Base-by-base conservation (phyloP, 1,139 yeast genomes). In the Taiozyma sp. region DNA sequence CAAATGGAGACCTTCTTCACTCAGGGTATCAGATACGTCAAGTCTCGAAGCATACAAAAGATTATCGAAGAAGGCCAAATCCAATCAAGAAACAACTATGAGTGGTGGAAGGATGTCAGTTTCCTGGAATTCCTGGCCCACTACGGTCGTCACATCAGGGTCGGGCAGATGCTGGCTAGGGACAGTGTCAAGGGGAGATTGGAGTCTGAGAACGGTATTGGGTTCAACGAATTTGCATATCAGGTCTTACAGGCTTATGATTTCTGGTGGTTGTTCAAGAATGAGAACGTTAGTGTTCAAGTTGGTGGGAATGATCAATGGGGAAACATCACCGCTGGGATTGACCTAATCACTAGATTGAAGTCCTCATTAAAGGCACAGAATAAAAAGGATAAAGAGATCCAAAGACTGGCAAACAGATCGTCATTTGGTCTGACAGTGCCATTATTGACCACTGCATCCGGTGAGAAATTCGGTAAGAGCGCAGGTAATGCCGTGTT, bases 251-350 rank as follows among this genome's bases (percentile, higher is more conserved):
- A 93, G 67, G 98, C 97, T 0, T 93, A 82, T 67, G 99, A 93
- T 65, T 95, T 91, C 65, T 91, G 87, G 80, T 91, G 92, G 64
- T 72, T 95, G 57, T 83, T 82, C 70, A 76, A 76, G 45, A 66
- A 78, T 16, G 72, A 80, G 41, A 70, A 74, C 4, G 95, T 93
- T 44, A 74, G 78, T 47, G 69, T 91, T 38, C 97, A 93, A 70
- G 82, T 95, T 28, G 99, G 99, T 16, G 99, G 99, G 9, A 91
- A 87, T 65, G 99, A 93, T 66, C 99, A 93, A 69, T 93, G 97
- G 93, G 99, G 99, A 1, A 93, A 93, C 63, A 95, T 95, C 56
- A 90, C 96, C 7, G 98, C 98, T 0, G 99, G 99, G 0, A 80
- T 89, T 47, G 99, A 93, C 64, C 74, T 95, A 53, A 90, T 93